Evolutionary conservation across 768 basidiomycete species (phyloP).

Genomic region (Leccinum rimulosum): DNA sequence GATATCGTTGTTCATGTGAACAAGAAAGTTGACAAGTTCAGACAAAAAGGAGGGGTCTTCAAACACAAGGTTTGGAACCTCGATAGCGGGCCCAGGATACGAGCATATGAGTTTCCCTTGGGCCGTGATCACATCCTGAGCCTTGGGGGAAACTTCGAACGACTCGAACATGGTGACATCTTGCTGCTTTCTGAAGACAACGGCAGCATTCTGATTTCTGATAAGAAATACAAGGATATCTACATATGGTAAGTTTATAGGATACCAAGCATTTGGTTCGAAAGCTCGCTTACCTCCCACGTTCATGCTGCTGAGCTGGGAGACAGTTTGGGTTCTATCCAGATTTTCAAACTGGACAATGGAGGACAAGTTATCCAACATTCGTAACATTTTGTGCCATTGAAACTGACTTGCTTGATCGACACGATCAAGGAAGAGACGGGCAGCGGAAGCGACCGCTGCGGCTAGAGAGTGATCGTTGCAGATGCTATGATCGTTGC

Average conservation of each 20-base stretch:
- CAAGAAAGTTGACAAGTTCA: slow-evolving; percentile 40
- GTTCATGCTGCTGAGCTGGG: slow-evolving; percentile 10
- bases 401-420: not conserved
- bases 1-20: slow-evolving; percentile 31
- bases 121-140: slow-evolving; percentile 32
- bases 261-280: not conserved
- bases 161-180: slow-evolving; percentile 36
- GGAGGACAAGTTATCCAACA: not conserved
- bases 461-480: slow-evolving; percentile 30
- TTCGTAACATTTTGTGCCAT: not conserved
- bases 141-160: slow-evolving; percentile 43
- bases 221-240: slow-evolving; percentile 40
- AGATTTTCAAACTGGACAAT: slow-evolving; percentile 11
- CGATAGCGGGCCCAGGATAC: slow-evolving; percentile 44
- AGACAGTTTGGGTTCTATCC: slow-evolving; percentile 6
- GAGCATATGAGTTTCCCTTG: slow-evolving; percentile 43
- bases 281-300: slow-evolving; percentile 3
- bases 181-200: slow-evolving; percentile 35
- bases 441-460: slow-evolving; percentile 19
- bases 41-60: slow-evolving; percentile 29
- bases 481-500: slow-evolving; percentile 17
- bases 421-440: slow-evolving; percentile 6
- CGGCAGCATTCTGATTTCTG: slow-evolving; percentile 44
- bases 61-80: slow-evolving; percentile 30
- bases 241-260: slow-evolving; percentile 12